Conservation (phyloP, 148 eudicot species). For the Chenopodium formosanum region DNA sequence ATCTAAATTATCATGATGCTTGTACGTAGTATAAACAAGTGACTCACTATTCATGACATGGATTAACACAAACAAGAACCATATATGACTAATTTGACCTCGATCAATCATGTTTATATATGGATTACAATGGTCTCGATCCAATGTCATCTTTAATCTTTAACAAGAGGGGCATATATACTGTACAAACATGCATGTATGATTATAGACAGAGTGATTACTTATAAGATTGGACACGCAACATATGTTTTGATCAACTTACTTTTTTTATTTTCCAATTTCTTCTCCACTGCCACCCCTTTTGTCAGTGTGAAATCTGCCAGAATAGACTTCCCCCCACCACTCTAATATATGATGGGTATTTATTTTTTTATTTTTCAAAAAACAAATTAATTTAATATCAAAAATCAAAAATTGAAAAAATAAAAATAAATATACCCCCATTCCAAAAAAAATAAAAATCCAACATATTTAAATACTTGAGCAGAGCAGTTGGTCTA, state of each 20-base stretch:
- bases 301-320: conserved; percentile 17
- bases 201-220: neutral
- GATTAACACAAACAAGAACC: too few relatives aligned
- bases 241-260: neutral
- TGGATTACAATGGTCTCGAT: too few relatives aligned
- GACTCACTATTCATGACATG: too few relatives aligned
- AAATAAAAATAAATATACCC: neutral
- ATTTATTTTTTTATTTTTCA: neutral
- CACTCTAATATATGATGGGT: conserved; percentile 6
- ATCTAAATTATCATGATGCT: too few relatives aligned
- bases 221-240: conserved; percentile 3
- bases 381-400: neutral
- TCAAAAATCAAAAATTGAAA: neutral
- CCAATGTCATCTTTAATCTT: too few relatives aligned
- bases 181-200: neutral
- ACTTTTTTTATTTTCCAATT: neutral
- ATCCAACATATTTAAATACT: neutral
- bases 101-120: too few relatives aligned
- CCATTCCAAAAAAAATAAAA: neutral
- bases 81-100: too few relatives aligned
- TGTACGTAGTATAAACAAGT: too few relatives aligned
- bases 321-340: conserved; percentile 9
- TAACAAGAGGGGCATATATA: too few relatives aligned
- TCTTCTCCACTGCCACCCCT: neutral
- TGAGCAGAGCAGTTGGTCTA: neutral